These are phyloP conservation scores for Boletus mariae DNA, from an alignment of 1,284 basidiomycete genomes.

Conservation along the genomic window DNA sequence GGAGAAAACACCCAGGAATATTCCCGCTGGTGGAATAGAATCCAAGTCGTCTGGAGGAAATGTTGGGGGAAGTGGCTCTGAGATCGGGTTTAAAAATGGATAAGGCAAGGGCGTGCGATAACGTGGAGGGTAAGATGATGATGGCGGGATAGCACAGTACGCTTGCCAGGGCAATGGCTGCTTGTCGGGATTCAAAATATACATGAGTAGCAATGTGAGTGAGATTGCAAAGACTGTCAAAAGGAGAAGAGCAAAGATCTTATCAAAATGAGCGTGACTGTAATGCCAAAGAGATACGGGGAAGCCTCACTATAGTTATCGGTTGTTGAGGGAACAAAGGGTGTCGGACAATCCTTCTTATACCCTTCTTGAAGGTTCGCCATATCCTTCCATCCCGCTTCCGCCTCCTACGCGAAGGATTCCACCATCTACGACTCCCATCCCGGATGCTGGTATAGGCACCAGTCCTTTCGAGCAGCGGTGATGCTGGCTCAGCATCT, in stretches of 20 bases:
- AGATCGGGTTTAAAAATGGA: constrained; percentile 40
- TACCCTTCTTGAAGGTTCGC: constrained; percentile 50
- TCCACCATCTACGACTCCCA: constrained; percentile 51
- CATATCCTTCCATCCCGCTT: constrained; percentile 36
- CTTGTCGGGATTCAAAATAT: constrained; percentile 95
- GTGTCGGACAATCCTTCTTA: constrained; percentile 60
- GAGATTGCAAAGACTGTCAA: constrained; percentile 73
- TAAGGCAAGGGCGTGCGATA: constrained; percentile 36
- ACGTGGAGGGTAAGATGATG: constrained; percentile 43
- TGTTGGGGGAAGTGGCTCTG: constrained; percentile 26
- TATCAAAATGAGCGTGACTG: constrained; percentile 18
- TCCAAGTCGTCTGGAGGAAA: constrained; percentile 73
- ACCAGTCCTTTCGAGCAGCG: constrained; percentile 42
- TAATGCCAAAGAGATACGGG: constrained; percentile 3
- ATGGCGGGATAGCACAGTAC: constrained; percentile 73
- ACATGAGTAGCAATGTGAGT: constrained; percentile 80
- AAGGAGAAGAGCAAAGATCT: constrained; percentile 72
- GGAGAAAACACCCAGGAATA: constrained; percentile 91
- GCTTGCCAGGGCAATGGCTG: constrained; percentile 90
- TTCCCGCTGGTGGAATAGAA: constrained; percentile 78
- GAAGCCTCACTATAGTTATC: constrained; percentile 66
- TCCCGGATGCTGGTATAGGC: constrained; percentile 41
- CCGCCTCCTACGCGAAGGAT: constrained; percentile 32
- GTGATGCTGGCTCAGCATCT: constrained; percentile 59
- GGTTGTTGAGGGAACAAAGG: constrained; percentile 80